Evolutionary conservation across 1,284 basidiomycete species (phyloP), one percentile per base, ranked within the genome.

Genomic region (Sporisorium scitamineum): DNA sequence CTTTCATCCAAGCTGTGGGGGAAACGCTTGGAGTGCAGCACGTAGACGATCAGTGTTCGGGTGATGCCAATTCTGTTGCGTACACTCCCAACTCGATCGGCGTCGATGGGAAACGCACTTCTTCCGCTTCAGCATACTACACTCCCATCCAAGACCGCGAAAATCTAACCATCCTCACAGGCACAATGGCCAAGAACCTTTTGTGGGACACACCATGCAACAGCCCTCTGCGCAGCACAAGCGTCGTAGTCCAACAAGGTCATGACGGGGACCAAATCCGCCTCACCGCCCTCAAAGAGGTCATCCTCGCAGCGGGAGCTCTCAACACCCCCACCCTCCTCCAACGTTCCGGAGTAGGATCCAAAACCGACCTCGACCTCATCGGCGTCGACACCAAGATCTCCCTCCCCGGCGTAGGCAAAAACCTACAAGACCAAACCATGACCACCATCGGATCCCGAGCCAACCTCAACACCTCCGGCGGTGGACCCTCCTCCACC

Each of bases 101-200:
- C 14, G 31, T 53, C 14, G 34, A 75, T 18, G 56, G 42, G 63
- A 63, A 57, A 54, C 58, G 69, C 52, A 60, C 41, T 31, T 87
- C 87, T 7, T 85, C 88, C 2, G 87, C 87, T 10, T 83, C 86
- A 2, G 87, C 87, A 2, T 89, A 88, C 81, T 85, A 86, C 31
- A 82, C 86, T 0, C 87, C 88, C 0, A 83, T 88, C 11, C 42
- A 69, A 37, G 27, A 42, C 5, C 83, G 87, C 16, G 89, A 92
- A 83, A 94, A 55, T 92, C 80, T 94, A 92, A 13, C 89, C 90
- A 59, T 87, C 18, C 83, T 89, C 13, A 82, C 85, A 11, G 75
- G 81, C 13, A 83, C 86, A 24, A 84, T 83, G 31, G 87, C 82
- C 26, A 78, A 76, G 16, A 82, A 80, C 39, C 68, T 86, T 29